phyloP scores from a whole-genome alignment of 805 yeast genomes.

The Ascoidea asiatica region DNA sequence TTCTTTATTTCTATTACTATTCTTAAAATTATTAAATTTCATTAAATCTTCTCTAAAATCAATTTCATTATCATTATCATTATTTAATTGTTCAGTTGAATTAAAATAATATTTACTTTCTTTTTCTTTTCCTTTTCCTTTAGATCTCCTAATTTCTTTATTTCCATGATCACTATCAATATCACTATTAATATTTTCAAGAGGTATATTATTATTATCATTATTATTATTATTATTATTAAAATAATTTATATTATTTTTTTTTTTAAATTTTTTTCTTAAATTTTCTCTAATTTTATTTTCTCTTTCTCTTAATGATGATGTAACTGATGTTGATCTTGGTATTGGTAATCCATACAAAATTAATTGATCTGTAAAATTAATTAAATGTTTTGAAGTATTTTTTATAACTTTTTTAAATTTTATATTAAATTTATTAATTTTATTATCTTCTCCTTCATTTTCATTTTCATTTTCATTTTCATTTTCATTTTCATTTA shows the following conservation, averaged over 20 bases:
- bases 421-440: background rate
- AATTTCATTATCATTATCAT: background rate
- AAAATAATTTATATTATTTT: background rate
- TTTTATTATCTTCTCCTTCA: conserved; percentile 1
- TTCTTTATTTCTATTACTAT: background rate
- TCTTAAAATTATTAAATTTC: background rate
- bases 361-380: conserved; percentile 38
- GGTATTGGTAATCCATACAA: conserved; percentile 48
- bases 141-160: background rate
- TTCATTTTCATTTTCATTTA: conserved; percentile 10
- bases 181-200: too few relatives aligned
- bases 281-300: conserved; percentile 8
- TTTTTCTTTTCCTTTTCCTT: background rate
- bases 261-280: background rate
- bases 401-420: conserved; percentile 13
- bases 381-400: conserved; percentile 25
- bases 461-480: conserved; percentile 3
- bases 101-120: background rate
- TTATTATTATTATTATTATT: background rate
- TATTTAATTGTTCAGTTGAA: background rate
- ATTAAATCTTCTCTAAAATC: background rate
- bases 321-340: conserved; percentile 26
- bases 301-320: conserved; percentile 14
- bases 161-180: too few relatives aligned
- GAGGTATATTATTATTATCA: background rate